These are phyloP conservation scores for Aspergillus jensenii DNA, from an alignment of 2,329 filamentous ascomycete species.

Conservation along the genomic window DNA sequence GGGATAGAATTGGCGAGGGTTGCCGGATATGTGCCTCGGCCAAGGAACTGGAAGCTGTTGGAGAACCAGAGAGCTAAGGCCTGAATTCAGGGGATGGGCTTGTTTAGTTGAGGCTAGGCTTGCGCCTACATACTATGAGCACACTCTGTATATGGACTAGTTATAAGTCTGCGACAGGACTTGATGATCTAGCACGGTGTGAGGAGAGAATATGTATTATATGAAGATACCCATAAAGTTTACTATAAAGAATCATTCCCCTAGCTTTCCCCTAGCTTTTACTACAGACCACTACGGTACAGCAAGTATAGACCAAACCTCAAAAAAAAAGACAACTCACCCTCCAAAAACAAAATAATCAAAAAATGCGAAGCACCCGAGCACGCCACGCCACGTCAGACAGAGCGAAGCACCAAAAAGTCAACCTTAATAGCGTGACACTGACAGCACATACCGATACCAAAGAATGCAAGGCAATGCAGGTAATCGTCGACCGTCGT, in stretches of 20 bases:
- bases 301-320: not conserved
- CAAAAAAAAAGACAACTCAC: not conserved
- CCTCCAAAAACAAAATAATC: too few relatives aligned
- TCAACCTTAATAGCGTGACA: not conserved
- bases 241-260: not conserved
- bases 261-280: too few relatives aligned
- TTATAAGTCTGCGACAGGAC: not conserved
- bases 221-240: slow-evolving; percentile 27
- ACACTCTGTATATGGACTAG: not conserved
- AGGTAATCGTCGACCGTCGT: too few relatives aligned
- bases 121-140: not conserved
- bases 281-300: not conserved
- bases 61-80: slow-evolving; percentile 15
- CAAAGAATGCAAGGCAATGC: not conserved
- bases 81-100: not conserved
- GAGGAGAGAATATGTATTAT: slow-evolving; percentile 20
- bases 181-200: slow-evolving; percentile 6
- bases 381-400: not conserved
- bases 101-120: not conserved
- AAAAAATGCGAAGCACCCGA: not conserved
- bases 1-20: slow-evolving; percentile 61
- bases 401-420: not conserved
- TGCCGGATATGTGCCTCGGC: slow-evolving; percentile 41
- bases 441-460: not conserved
- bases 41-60: slow-evolving; percentile 35